Evolutionary conservation across 2,329 filamentous ascomycete genomes (phyloP).

Genomic region (Monilinia laxa): DNA sequence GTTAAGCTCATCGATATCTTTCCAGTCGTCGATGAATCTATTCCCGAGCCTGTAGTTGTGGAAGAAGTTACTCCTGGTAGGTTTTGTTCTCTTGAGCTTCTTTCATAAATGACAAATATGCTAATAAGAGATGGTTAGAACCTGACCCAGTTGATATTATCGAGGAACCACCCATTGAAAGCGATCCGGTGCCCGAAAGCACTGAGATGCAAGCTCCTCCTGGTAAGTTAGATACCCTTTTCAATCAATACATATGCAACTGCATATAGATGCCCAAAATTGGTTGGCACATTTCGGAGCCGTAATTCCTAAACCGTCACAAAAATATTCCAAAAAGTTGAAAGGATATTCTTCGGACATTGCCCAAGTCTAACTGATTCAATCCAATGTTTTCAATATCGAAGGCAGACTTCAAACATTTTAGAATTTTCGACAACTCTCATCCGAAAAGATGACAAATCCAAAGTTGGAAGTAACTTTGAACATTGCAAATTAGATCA

Average conservation of each 20-base stretch:
- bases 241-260: not conserved
- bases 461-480: not conserved
- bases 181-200: not conserved
- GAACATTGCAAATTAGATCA: not conserved
- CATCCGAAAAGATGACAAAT: conserved; percentile 4
- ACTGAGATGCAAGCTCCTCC: not conserved
- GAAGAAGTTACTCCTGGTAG: conserved; percentile 3
- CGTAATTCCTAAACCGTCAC: not conserved
- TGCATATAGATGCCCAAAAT: conserved; percentile 10
- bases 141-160: not conserved
- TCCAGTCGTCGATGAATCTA: not conserved
- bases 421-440: not conserved
- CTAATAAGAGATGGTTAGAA: conserved; percentile 13
- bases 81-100: not conserved
- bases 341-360: not conserved
- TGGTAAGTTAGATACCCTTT: conserved; percentile 11
- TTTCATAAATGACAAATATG: conserved; percentile 1
- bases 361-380: not conserved
- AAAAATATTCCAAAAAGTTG: not conserved
- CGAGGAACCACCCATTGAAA: not conserved
- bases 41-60: not conserved
- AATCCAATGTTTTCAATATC: not conserved
- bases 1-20: not conserved
- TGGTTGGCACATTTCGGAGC: conserved; percentile 10
- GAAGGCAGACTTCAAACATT: not conserved